phyloP scores from a whole-genome alignment of 192 early-diverging fungal species.

The Backusella westeae region DNA sequence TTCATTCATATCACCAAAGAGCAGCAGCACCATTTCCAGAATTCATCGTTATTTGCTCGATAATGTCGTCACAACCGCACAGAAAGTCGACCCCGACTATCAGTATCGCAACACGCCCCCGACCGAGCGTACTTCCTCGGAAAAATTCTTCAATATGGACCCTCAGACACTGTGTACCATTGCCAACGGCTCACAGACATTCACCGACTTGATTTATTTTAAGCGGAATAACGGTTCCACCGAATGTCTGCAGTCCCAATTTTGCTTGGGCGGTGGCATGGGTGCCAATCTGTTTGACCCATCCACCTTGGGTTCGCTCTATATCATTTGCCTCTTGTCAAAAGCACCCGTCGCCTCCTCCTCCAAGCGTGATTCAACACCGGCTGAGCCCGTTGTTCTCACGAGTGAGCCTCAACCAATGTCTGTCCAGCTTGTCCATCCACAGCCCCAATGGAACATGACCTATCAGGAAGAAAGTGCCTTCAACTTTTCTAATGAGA shows the following conservation, averaged over 20 bases:
- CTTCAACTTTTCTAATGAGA: background rate
- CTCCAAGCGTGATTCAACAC: background rate
- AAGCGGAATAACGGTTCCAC: conserved; percentile 41
- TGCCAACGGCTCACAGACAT: conserved; percentile 42
- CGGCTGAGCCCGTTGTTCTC: background rate
- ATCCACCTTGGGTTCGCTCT: conserved; percentile 40
- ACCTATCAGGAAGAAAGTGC: background rate
- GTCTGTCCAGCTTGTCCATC: background rate
- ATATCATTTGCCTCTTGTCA: conserved; percentile 35
- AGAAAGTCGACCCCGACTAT: conserved; percentile 22
- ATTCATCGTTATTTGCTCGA: conserved; percentile 38
- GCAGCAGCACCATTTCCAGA: conserved; percentile 32
- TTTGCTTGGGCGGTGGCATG: conserved; percentile 55
- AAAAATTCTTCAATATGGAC: conserved; percentile 33
- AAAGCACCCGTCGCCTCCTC: background rate
- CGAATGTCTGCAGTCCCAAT: conserved; percentile 38
- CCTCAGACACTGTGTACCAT: conserved; percentile 19
- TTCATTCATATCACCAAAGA: conserved; percentile 37
- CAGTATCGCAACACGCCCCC: conserved; percentile 9
- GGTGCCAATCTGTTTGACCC: conserved; percentile 46
- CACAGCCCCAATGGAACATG: background rate
- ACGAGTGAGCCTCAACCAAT: background rate
- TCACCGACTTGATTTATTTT: conserved; percentile 42
- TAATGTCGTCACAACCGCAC: conserved; percentile 32
- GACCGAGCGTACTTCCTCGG: conserved; percentile 22